Conservation (phyloP, 176 grass and related monocot species). For the Miscanthus lutarioriparius region DNA sequence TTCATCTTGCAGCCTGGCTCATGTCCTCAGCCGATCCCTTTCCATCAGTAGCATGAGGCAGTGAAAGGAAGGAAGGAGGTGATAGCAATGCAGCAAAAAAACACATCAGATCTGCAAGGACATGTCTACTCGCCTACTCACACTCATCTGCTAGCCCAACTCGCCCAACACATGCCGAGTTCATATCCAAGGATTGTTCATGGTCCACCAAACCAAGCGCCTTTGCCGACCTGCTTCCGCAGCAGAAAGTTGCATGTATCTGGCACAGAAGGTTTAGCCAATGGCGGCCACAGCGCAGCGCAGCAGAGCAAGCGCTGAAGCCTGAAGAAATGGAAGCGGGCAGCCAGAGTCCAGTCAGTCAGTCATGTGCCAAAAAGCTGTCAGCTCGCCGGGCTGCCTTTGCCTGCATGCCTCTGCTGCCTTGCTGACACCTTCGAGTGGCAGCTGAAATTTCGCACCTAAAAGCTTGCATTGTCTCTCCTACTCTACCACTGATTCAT, state of each 20-base stretch:
- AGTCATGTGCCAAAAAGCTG: slow-evolving; percentile 38
- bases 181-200: slow-evolving; percentile 34
- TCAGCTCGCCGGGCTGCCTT: slow-evolving; percentile 22
- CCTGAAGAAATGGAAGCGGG: slow-evolving; percentile 5
- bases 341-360: neutral
- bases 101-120: slow-evolving; percentile 4
- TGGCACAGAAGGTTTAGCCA: slow-evolving; percentile 6
- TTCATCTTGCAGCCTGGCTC: neutral
- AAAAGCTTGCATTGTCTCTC: slow-evolving; percentile 30
- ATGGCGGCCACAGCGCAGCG: neutral
- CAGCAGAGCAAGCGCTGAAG: neutral
- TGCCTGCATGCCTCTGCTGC: neutral
- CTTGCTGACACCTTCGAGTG: slow-evolving; percentile 21
- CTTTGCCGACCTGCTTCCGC: slow-evolving; percentile 23
- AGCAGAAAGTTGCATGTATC: slow-evolving; percentile 31
- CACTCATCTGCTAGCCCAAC: neutral
- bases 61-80: neutral
- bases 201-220: neutral
- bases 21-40: neutral
- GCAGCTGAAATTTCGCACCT: slow-evolving; percentile 29
- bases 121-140: neutral
- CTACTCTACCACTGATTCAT: neutral
- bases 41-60: neutral
- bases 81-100: neutral
- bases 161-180: neutral